A percentile compares a stretch with the other conserved stretches of the same genome.
phyloP scores from a whole-genome alignment of 2,329 filamentous ascomycete genomes.

The Colletotrichum sp. region DNA sequence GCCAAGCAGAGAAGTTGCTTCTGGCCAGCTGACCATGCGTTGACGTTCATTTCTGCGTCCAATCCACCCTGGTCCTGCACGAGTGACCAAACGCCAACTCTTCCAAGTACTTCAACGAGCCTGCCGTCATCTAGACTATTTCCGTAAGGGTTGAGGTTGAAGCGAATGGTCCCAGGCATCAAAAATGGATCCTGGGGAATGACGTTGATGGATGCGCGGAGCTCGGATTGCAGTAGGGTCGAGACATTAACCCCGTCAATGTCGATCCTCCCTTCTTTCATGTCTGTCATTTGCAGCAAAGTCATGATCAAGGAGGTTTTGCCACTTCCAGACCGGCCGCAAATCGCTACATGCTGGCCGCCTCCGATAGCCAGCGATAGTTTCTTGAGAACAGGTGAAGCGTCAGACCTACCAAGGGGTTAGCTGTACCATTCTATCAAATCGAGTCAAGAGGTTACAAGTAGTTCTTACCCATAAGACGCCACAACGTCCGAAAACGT shows the following conservation, averaged over 20 bases:
- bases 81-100: neutral
- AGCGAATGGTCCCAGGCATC: neutral
- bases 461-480: neutral
- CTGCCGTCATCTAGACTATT: neutral
- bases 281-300: neutral
- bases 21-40: neutral
- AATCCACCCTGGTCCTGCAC: neutral
- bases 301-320: neutral
- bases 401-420: neutral
- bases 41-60: neutral
- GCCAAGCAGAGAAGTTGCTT: conserved; percentile 7
- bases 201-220: neutral
- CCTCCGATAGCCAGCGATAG: neutral
- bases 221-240: neutral
- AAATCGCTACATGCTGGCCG: neutral
- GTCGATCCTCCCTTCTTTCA: neutral
- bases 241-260: neutral
- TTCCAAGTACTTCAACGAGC: neutral
- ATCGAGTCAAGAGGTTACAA: rapidly evolving
- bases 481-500: neutral
- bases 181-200: neutral
- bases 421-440: neutral
- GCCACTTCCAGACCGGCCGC: conserved; percentile 7
- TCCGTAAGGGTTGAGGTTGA: neutral
- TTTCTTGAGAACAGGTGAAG: neutral